Conservation (phyloP, 306 rosid genomes). For the Castanospermum australe region DNA sequence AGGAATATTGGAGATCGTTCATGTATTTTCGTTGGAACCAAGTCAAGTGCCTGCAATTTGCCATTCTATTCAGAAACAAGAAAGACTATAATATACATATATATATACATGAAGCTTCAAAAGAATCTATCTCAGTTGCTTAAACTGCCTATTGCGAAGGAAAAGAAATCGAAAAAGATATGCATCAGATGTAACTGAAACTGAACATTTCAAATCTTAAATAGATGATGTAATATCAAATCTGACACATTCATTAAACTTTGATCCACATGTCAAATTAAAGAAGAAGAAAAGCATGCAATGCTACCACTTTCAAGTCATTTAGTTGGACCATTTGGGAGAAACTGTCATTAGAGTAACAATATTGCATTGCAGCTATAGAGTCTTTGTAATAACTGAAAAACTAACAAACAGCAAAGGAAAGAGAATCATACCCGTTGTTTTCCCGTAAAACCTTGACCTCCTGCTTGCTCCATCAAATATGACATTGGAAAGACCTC, state of each 20-base stretch:
- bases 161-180: background rate
- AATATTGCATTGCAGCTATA: background rate
- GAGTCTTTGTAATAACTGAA: background rate
- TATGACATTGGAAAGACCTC: constrained; percentile 97
- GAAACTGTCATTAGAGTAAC: background rate
- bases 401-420: background rate
- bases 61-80: background rate
- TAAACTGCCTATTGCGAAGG: background rate
- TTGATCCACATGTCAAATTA: background rate
- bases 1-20: constrained; percentile 83
- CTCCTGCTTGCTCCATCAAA: constrained; percentile 95
- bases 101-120: background rate
- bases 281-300: constrained; percentile 14
- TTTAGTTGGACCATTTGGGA: background rate
- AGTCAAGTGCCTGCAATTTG: constrained; percentile 70
- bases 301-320: background rate
- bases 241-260: background rate
- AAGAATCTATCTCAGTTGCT: background rate
- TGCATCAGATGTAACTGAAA: background rate
- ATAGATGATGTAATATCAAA: background rate
- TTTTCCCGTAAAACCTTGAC: constrained; percentile 92
- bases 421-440: constrained; percentile 51
- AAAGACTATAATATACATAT: no score
- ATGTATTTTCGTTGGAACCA: constrained; percentile 70
- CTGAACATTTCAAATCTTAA: background rate